These are phyloP conservation scores for Populus nigra DNA, from an alignment of 345 rosid species.

Conservation along the genomic window DNA sequence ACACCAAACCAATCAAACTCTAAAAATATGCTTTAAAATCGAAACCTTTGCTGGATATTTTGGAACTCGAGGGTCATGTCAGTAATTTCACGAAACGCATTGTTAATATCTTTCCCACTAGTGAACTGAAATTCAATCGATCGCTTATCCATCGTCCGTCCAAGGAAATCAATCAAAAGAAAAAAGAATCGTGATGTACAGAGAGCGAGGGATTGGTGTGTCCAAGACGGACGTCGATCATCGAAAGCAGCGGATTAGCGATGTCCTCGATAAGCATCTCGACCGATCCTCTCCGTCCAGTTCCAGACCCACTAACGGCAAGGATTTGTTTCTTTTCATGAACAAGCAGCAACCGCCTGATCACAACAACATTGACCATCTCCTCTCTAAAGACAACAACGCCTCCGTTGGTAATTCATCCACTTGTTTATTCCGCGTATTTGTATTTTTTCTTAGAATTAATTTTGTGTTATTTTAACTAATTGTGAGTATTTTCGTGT, in stretches of 20 bases:
- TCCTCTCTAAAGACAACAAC: conserved; percentile 49
- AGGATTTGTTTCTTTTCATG: conserved; percentile 48
- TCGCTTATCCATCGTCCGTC: not conserved
- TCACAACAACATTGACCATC: conserved; percentile 39
- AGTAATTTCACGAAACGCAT: not conserved
- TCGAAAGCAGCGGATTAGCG: conserved; percentile 82
- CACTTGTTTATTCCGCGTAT: no score
- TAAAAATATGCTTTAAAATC: no score
- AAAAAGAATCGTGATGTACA: conserved; percentile 30
- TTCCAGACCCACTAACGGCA: conserved; percentile 57
- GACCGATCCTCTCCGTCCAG: conserved; percentile 81
- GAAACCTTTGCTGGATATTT: not conserved
- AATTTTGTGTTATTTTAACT: not conserved
- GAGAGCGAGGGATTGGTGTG: conserved; percentile 51
- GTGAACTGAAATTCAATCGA: not conserved
- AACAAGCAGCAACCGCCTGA: conserved; percentile 60
- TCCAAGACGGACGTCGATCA: conserved; percentile 72
- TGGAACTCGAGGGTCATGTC: not conserved
- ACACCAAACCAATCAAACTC: no score
- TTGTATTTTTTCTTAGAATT: not conserved
- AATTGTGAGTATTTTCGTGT: no score
- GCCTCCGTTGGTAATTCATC: conserved; percentile 55
- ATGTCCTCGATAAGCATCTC: conserved; percentile 64
- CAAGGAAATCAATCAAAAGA: conserved; percentile 5
- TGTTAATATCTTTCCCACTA: not conserved